phyloP scores from a whole-genome alignment of 768 basidiomycete species.

The Naematelia aurantialba region DNA sequence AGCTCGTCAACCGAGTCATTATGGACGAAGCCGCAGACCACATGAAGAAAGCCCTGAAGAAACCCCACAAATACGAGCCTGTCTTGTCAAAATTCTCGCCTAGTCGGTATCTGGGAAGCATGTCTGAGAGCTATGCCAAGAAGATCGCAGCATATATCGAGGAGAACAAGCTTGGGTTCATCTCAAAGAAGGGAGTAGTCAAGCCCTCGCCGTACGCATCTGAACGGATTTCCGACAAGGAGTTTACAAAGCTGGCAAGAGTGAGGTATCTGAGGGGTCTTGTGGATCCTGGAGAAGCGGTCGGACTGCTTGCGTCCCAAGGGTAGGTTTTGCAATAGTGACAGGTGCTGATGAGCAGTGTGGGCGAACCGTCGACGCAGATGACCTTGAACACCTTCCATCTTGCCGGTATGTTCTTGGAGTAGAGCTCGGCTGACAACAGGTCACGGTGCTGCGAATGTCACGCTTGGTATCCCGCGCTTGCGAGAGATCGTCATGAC shows the following conservation, averaged over 20 bases:
- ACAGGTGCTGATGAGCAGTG: slow-evolving; percentile 55
- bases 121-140: slow-evolving; percentile 84
- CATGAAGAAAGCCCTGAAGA: slow-evolving; percentile 88
- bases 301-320: slow-evolving; percentile 92
- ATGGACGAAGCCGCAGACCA: slow-evolving; percentile 65
- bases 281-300: slow-evolving; percentile 97
- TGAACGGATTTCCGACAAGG: slow-evolving; percentile 46
- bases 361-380: slow-evolving; percentile 98
- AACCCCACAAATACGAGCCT: slow-evolving; percentile 66
- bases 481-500: slow-evolving; percentile 99
- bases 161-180: slow-evolving; percentile 62
- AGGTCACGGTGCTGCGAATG: slow-evolving; percentile 97
- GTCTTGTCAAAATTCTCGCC: slow-evolving; percentile 73
- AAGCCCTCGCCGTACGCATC: slow-evolving; percentile 47
- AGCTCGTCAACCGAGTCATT: slow-evolving; percentile 58
- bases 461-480: slow-evolving; percentile 97
- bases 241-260: slow-evolving; percentile 78
- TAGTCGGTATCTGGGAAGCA: slow-evolving; percentile 74
- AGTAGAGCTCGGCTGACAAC: background rate
- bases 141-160: slow-evolving; percentile 75
- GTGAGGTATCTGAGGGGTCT: slow-evolving; percentile 89
- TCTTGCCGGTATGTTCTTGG: slow-evolving; percentile 59
- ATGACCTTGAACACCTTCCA: slow-evolving; percentile 99
- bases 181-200: slow-evolving; percentile 49
- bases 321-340: slow-evolving; percentile 59